Base-by-base conservation (phyloP, 2,329 filamentous ascomycete genomes). In the Cladosporium velox region DNA sequence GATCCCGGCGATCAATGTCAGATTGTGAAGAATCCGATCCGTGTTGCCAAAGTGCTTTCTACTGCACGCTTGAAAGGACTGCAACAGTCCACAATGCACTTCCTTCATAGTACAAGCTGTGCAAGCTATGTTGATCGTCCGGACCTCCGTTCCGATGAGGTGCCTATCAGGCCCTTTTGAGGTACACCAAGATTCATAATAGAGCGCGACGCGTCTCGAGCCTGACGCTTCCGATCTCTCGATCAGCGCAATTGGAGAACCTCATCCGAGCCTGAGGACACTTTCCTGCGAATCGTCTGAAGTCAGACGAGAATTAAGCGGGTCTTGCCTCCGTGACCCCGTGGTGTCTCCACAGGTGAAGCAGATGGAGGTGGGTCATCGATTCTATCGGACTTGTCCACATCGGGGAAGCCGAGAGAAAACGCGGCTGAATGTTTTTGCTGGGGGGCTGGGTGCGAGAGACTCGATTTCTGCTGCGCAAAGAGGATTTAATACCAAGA, bases 311-410 rank as follows among this genome's bases (percentile, higher is more conserved):
- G 34, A 10, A 41, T 14, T 24, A n/a, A 58, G 15, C 26, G 35
- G 51, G 24, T 41, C 59, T 32, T 28, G 35, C 15, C 26, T 57
- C 35, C 34, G 24, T 30, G 7, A 52, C 61, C 61, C 61, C 15
- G 51, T 64, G 61, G 51, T 47, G 35, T 26, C 61, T 64, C 61
- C 61, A 64, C 61, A 57, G 26, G 18, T 24, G 32, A 47, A 34
- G 34, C 51, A 55, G 26, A 47, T 57, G 61, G 61, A 64, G 61
- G 61, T 64, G 61, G 49, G 51, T 47, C 51, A n/a, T 34, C 24
- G 14, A 35, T n/a, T 18, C 1, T 2, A 21, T 30, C 34, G 38
- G 24, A 10, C 61, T 47, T 64, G 18, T 35, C 61, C 61, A 14
- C 21, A 49, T 47, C 2, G 18, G 61, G 61, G 51, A 64, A 64